Conservation (phyloP, 352 stramenopile genomes). For the Phytopythium cucurbitacearum region DNA sequence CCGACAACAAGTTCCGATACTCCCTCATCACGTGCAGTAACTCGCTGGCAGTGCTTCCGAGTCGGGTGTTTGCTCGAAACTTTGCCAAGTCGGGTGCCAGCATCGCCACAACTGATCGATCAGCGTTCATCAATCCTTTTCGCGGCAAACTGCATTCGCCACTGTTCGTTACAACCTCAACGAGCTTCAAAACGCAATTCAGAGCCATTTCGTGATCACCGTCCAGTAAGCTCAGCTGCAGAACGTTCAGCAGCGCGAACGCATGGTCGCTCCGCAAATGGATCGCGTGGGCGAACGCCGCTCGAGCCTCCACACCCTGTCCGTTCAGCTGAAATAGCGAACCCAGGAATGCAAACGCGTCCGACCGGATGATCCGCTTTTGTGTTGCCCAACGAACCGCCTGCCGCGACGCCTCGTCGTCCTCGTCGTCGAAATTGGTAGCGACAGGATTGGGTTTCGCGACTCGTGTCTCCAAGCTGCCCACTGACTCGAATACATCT, state of each 20-base stretch:
- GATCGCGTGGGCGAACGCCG: constrained; percentile 24
- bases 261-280: constrained; percentile 30
- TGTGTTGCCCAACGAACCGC: constrained; percentile 25
- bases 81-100: constrained; percentile 7
- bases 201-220: constrained; percentile 36
- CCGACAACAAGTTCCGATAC: constrained; percentile 31
- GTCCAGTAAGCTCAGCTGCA: constrained; percentile 30
- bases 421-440: constrained; percentile 13
- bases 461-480: neutral
- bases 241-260: constrained; percentile 39
- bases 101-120: constrained; percentile 20
- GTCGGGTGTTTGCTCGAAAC: constrained; percentile 4
- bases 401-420: constrained; percentile 6
- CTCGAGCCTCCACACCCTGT: constrained; percentile 15
- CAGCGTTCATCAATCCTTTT: constrained; percentile 20
- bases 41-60: constrained; percentile 10
- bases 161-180: constrained; percentile 18
- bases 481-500: neutral
- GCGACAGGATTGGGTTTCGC: neutral
- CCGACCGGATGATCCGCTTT: constrained; percentile 29
- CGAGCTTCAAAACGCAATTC: constrained; percentile 23
- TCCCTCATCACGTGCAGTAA: constrained; percentile 30
- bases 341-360: constrained; percentile 33
- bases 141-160: neutral
- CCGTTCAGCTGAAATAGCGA: constrained; percentile 33